Evolutionary conservation across 2,329 filamentous ascomycete genomes (phyloP).

Genomic region (Akanthomyces muscarius): DNA sequence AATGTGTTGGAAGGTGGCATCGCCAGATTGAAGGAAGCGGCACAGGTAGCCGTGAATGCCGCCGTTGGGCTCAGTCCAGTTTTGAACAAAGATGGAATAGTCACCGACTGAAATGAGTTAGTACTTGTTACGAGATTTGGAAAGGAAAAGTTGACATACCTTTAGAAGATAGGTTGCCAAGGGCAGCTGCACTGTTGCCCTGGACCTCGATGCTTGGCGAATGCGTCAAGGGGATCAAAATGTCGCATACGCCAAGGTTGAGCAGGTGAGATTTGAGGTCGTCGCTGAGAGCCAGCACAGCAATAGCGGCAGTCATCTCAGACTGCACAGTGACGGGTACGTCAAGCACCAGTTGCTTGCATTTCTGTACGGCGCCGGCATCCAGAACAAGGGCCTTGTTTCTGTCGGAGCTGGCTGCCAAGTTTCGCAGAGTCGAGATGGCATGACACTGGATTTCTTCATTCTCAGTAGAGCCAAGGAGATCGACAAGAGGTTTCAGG

Average conservation of each 20-base stretch:
- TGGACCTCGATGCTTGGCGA: conserved; percentile 97
- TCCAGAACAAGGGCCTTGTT: conserved; percentile 98
- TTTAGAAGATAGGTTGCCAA: conserved; percentile 96
- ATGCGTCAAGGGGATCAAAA: conserved; percentile 90
- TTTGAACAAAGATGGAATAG: conserved; percentile 91
- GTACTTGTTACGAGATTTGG: neutral
- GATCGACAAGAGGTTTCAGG: conserved; percentile 85
- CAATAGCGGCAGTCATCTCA: conserved; percentile 99
- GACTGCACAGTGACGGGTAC: conserved; percentile 94
- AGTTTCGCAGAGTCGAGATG: conserved; percentile 91
- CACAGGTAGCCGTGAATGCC: conserved; percentile 94
- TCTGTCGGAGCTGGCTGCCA: conserved; percentile 92
- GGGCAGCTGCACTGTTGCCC: conserved; percentile 91
- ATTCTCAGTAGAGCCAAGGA: conserved; percentile 92
- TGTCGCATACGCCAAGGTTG: conserved; percentile 90
- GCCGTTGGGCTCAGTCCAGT: conserved; percentile 88
- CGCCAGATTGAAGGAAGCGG: conserved; percentile 88
- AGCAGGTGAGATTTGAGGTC: conserved; percentile 90
- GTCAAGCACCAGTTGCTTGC: conserved; percentile 91
- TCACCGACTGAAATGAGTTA: conserved; percentile 67
- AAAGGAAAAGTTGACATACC: conserved; percentile 49
- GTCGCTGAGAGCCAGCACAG: conserved; percentile 90
- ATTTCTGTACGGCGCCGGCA: conserved; percentile 95
- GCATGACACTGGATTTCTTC: conserved; percentile 99
- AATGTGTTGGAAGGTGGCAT: conserved; percentile 98